A percentile compares a stretch with the other conserved stretches of the same genome.
phyloP scores from a whole-genome alignment of 1,284 basidiomycete genomes.

The Trichosporon coremiiforme region DNA sequence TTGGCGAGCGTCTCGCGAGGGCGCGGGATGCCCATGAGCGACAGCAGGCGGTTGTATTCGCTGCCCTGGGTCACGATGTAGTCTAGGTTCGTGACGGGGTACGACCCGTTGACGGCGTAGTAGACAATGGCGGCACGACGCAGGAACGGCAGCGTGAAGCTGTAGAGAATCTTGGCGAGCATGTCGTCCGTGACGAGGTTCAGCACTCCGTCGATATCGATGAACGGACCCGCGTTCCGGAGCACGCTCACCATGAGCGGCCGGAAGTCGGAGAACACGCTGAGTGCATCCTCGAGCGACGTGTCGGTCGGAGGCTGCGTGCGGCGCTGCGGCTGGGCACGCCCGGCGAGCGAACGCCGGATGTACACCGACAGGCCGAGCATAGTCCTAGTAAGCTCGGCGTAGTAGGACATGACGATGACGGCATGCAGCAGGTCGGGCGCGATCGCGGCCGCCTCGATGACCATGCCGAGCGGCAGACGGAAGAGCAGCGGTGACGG shows the following conservation, averaged over 20 bases:
- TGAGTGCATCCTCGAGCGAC: conserved; percentile 40
- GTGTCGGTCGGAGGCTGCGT: conserved; percentile 50
- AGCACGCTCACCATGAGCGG: conserved; percentile 55
- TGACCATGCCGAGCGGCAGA: conserved; percentile 85
- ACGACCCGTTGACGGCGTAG: conserved; percentile 65
- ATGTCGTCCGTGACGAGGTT: conserved; percentile 49
- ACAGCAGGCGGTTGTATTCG: conserved; percentile 80
- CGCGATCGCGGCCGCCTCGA: conserved; percentile 83
- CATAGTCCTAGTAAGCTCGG: conserved; percentile 78
- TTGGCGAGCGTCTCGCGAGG: conserved; percentile 72
- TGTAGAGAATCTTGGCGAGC: conserved; percentile 81
- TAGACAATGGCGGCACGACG: conserved; percentile 84
- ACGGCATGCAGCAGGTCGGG: conserved; percentile 85
- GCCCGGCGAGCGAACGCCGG: conserved; percentile 46
- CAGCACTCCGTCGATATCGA: conserved; percentile 47
- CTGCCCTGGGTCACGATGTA: conserved; percentile 57
- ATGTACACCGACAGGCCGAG: conserved; percentile 66
- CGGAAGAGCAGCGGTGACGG: conserved; percentile 78
- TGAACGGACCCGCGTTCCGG: conserved; percentile 48
- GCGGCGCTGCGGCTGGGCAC: conserved; percentile 49
- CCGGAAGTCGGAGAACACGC: conserved; percentile 44
- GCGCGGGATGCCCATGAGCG: conserved; percentile 72
- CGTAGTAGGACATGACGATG: conserved; percentile 81
- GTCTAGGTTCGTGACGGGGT: conserved; percentile 63
- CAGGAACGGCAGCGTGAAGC: conserved; percentile 91